Base-by-base conservation (phyloP, 2,329 filamentous ascomycete species). In the Waltergamsia citrina region DNA sequence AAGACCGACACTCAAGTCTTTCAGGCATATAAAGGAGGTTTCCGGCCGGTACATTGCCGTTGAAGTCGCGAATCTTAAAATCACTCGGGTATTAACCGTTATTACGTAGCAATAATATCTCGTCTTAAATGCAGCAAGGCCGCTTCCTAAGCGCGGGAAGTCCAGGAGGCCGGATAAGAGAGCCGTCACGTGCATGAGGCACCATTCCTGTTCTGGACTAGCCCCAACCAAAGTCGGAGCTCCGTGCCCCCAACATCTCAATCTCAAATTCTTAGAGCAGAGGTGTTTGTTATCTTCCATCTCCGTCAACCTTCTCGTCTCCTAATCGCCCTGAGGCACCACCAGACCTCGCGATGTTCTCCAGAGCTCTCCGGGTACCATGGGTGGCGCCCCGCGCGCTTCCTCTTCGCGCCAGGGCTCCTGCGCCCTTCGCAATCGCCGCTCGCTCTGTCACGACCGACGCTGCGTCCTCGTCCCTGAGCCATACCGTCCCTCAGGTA, bases 381-480 rank as follows among this genome's bases (percentile, higher is more conserved):
- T 12, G 74, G 57, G 70, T 73, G 52, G 68, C 69, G 25, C 36
- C 37, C 20, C 28, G 36, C 58, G 37, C 34, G 20, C 37, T 54
- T 48, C 71, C 77, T 53, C 57, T 81, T 60, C 67, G 69, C 54
- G 54, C 62, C 50, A 59, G 62, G 43, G 57, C 59, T 43, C 57
- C 62, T 35, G 53, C 59, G 38, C 54, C 67, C 40, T 51, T 61
- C 38, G 61, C 62, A 43, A 57, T 60, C 43, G 65, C 70, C 48
- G 67, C 77, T 57, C 78, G 90, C 59, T 76, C 76, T 49, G 92
- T 98, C 54, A 98, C 92, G 49, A 96, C 92, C 47, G 82, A 96
- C 65, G 92, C 92, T 46, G 92, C 92, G 47, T 90, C 84, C 52
- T 80, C 87, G 52, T 85, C 93, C 14, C 80, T 87, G 52, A 85